Evolutionary conservation across 495 filamentous ascomycete genomes (phyloP).

Genomic region (Xylaria cubensis): DNA sequence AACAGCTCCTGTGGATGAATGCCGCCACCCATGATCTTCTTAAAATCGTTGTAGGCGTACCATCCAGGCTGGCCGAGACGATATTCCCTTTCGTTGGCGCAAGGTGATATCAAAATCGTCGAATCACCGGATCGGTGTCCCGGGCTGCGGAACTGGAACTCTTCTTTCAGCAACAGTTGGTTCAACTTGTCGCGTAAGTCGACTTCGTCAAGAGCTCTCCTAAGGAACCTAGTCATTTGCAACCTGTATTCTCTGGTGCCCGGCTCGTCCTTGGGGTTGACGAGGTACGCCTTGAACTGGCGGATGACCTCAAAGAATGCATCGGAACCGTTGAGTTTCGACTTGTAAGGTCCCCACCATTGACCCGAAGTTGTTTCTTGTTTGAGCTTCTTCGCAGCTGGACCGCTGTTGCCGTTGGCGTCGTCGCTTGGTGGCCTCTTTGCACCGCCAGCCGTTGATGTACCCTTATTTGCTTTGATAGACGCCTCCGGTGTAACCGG

Average conservation of each 20-base stretch:
- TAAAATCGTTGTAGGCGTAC: slow-evolving; percentile 11
- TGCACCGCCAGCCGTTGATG: background rate
- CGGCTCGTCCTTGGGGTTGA: slow-evolving; percentile 1
- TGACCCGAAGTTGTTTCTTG: background rate
- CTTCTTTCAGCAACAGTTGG: background rate
- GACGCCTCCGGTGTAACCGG: background rate
- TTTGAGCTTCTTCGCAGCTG: slow-evolving; percentile 8
- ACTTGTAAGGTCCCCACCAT: slow-evolving; percentile 23
- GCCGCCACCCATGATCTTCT: slow-evolving; percentile 19
- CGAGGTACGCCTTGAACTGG: slow-evolving; percentile 19
- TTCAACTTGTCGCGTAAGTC: background rate
- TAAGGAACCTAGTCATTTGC: slow-evolving; percentile 4
- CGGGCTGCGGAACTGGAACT: slow-evolving; percentile 11
- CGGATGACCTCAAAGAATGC: slow-evolving; percentile 18
- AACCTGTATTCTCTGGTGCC: background rate
- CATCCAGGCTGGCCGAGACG: background rate
- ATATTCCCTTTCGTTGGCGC: background rate
- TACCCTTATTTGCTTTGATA: background rate
- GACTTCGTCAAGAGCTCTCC: slow-evolving; percentile 6
- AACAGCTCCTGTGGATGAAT: background rate
- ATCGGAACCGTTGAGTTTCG: slow-evolving; percentile 15
- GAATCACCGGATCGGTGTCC: rapidly evolving
- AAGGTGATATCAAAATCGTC: background rate
- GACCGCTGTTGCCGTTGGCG: background rate
- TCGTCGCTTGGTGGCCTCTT: background rate